Evolutionary conservation across 495 filamentous ascomycete genomes (phyloP).

Genomic region (Penicillium cosmopolitanum): DNA sequence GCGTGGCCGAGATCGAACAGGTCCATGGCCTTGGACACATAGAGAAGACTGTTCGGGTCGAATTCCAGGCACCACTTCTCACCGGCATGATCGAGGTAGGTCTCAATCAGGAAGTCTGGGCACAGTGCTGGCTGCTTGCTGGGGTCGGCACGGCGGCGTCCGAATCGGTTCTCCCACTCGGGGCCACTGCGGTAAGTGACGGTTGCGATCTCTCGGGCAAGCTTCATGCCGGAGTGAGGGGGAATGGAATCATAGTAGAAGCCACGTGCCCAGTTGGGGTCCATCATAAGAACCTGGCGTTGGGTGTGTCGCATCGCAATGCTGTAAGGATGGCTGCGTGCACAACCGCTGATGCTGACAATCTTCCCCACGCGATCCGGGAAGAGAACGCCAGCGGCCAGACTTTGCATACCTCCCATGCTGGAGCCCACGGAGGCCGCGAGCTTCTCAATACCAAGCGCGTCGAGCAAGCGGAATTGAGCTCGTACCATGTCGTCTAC

Average conservation of each 20-base stretch:
- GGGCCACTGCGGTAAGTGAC: conserved; percentile 96
- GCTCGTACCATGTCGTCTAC: conserved; percentile 97
- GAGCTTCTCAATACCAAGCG: conserved; percentile 74
- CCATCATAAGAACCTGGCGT: conserved; percentile 97
- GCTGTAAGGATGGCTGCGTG: conserved; percentile 94
- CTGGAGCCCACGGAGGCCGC: conserved; percentile 94
- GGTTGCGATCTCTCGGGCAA: conserved; percentile 95
- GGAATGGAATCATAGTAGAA: conserved; percentile 92
- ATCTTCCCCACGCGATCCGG: conserved; percentile 78
- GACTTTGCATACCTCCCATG: conserved; percentile 98
- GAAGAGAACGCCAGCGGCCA: conserved; percentile 88
- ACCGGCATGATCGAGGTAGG: conserved; percentile 96
- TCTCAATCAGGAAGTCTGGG: conserved; percentile 97
- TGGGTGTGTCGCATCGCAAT: conserved; percentile 99
- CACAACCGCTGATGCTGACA: conserved; percentile 91
- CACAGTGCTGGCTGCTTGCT: conserved; percentile 87
- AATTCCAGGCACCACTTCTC: conserved; percentile 99
- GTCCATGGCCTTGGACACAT: conserved; percentile 99
- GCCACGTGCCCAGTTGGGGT: conserved; percentile 95
- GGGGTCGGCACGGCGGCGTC: conserved; percentile 82
- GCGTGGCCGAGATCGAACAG: conserved; percentile 86
- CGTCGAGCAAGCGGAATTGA: conserved; percentile 88
- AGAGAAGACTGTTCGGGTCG: conserved; percentile 93
- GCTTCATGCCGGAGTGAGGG: conserved; percentile 95
- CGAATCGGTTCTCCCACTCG: conserved; percentile 97